phyloP scores from a whole-genome alignment of 805 yeast genomes.

The Kodamaea restingae region DNA sequence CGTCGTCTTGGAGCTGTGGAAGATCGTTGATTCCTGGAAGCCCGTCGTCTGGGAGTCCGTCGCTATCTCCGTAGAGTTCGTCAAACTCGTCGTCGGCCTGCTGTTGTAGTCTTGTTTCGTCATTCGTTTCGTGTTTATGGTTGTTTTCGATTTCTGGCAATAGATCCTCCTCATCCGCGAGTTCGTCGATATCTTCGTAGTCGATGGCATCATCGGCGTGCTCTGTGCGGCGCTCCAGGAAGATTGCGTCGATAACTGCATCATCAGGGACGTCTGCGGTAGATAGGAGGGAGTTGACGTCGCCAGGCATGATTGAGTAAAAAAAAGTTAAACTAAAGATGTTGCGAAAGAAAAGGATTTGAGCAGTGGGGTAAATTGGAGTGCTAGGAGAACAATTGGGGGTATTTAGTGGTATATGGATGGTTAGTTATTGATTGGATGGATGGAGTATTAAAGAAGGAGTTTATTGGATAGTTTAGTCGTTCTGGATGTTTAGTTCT shows the following conservation, averaged over 20 bases:
- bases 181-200: constrained; percentile 27
- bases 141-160: constrained; percentile 22
- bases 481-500: too few relatives aligned
- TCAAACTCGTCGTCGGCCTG: constrained; percentile 20
- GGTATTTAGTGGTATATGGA: too few relatives aligned
- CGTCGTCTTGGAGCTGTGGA: too few relatives aligned
- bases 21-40: constrained; percentile 7
- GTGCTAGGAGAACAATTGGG: neutral
- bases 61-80: constrained; percentile 12
- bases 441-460: too few relatives aligned
- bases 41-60: constrained; percentile 19
- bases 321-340: neutral
- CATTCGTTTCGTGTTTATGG: too few relatives aligned
- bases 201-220: constrained; percentile 94
- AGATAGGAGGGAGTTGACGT: neutral
- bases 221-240: constrained; percentile 37
- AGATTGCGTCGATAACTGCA: constrained; percentile 36
- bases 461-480: too few relatives aligned
- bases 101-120: too few relatives aligned
- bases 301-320: neutral
- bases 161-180: constrained; percentile 57
- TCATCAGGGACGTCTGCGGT: constrained; percentile 28
- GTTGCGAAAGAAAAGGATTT: neutral
- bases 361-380: neutral
- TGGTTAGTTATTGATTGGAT: too few relatives aligned